Evolutionary conservation across 495 filamentous ascomycete genomes (phyloP).

Genomic region (Penicillium longicatenatum): DNA sequence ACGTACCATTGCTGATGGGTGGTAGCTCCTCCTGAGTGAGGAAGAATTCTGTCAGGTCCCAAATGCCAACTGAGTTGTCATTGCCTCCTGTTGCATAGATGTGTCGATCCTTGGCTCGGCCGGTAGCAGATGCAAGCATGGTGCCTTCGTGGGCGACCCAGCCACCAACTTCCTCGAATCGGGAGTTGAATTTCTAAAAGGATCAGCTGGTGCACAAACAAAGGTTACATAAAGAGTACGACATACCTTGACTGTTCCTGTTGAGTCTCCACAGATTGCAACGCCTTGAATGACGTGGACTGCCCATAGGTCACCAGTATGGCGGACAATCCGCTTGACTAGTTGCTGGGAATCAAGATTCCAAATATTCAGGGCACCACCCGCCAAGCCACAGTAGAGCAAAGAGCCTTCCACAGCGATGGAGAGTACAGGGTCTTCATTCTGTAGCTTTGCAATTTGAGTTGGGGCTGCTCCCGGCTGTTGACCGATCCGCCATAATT

Average conservation of each 20-base stretch:
- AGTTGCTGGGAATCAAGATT: conserved; percentile 94
- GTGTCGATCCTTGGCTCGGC: conserved; percentile 63
- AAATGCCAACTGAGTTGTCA: conserved; percentile 83
- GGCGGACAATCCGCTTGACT: conserved; percentile 76
- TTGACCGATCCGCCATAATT: conserved; percentile 75
- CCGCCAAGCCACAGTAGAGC: conserved; percentile 82
- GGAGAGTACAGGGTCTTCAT: conserved; percentile 81
- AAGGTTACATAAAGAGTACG: neutral
- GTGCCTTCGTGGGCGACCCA: conserved; percentile 88
- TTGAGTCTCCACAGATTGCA: conserved; percentile 80
- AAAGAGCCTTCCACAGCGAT: conserved; percentile 84
- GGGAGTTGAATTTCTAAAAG: conserved; percentile 75
- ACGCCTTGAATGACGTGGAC: conserved; percentile 80
- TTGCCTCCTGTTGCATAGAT: conserved; percentile 95
- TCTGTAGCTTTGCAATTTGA: conserved; percentile 69
- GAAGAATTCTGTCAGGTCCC: conserved; percentile 70
- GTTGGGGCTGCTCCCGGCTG: conserved; percentile 48
- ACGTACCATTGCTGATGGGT: conserved; percentile 61
- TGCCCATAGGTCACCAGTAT: conserved; percentile 82
- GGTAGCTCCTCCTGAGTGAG: conserved; percentile 42
- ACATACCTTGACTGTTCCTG: conserved; percentile 76
- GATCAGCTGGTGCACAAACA: conserved; percentile 7
- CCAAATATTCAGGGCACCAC: conserved; percentile 96
- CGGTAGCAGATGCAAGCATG: conserved; percentile 82
- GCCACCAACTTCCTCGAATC: conserved; percentile 78